A percentile compares a stretch with the other conserved stretches of the same genome.
Conservation (phyloP, 1,284 basidiomycete genomes). For the Meira miltonrushii region DNA sequence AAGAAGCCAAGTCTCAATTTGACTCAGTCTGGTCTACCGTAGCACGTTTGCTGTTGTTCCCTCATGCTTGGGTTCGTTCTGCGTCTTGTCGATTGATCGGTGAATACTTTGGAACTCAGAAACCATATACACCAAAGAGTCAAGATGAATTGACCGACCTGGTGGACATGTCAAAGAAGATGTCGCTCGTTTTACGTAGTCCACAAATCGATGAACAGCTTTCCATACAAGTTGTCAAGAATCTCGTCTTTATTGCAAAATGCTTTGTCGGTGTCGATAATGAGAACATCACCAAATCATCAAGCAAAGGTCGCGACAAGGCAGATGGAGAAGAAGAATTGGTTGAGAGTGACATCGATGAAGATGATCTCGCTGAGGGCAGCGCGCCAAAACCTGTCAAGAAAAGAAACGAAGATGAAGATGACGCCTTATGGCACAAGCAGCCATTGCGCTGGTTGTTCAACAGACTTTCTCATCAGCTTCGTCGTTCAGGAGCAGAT, state of each 20-base stretch:
- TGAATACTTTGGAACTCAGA: conserved; percentile 60
- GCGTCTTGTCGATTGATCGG: conserved; percentile 75
- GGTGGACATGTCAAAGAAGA: conserved; percentile 69
- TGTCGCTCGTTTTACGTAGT: conserved; percentile 76
- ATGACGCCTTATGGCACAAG: conserved; percentile 10
- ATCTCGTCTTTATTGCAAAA: conserved; percentile 84
- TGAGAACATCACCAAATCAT: neutral
- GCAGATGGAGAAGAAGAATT: conserved; percentile 15
- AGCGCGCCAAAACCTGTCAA: conserved; percentile 30
- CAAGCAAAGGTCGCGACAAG: neutral
- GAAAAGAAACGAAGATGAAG: conserved; percentile 33
- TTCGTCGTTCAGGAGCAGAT: conserved; percentile 55
- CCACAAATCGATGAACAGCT: conserved; percentile 71
- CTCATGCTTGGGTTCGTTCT: conserved; percentile 89
- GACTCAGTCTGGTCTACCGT: conserved; percentile 53
- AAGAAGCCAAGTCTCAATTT: neutral
- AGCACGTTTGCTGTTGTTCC: conserved; percentile 70
- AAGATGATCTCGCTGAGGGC: conserved; percentile 21
- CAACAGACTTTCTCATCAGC: conserved; percentile 84
- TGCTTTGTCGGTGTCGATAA: conserved; percentile 30
- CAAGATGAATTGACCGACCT: conserved; percentile 51
- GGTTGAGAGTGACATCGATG: conserved; percentile 37
- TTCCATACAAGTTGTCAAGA: conserved; percentile 83
- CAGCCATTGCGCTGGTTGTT: conserved; percentile 85
- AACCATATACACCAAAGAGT: neutral